A percentile compares a stretch with the other conserved stretches of the same genome.
Conservation (phyloP, 139 green algal genomes). For the Edaphochlamys debaryana region DNA sequence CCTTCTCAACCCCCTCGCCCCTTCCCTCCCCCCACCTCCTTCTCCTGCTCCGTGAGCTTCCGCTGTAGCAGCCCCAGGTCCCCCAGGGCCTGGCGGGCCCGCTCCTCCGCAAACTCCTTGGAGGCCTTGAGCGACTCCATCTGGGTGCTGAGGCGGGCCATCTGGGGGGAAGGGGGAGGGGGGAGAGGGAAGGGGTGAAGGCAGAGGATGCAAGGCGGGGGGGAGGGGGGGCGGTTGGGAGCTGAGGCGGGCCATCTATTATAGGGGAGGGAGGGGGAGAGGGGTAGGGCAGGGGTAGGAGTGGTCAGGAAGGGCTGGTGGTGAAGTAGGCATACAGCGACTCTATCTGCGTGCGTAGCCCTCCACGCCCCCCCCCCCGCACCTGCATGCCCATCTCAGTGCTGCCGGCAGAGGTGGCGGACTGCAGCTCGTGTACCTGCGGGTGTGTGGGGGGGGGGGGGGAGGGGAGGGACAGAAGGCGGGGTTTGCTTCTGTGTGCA, state of each 20-base stretch:
- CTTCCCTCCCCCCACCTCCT: neutral
- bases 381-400: slow-evolving; percentile 9
- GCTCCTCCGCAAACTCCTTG: slow-evolving; percentile 22
- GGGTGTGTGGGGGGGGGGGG: no score
- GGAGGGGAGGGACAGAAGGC: no score
- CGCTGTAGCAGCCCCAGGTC: slow-evolving; percentile 9
- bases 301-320: no score
- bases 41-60: slow-evolving; percentile 16
- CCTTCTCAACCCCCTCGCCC: neutral
- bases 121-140: neutral
- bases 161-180: neutral
- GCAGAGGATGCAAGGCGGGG: neutral
- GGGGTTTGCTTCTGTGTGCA: no score
- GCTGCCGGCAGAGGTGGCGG: neutral
- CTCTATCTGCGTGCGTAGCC: no score
- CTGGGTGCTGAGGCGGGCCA: slow-evolving; percentile 11
- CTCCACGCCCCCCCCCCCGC: neutral
- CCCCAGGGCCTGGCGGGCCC: neutral
- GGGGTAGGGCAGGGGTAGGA: no score
- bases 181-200: neutral
- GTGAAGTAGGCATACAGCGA: no score
- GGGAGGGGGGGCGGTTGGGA: neutral
- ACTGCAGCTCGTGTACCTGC: no score
- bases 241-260: neutral
- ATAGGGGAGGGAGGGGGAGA: no score